Evolutionary conservation across 257 asterid species (phyloP).

Genomic region (Solanum ossicruentum): DNA sequence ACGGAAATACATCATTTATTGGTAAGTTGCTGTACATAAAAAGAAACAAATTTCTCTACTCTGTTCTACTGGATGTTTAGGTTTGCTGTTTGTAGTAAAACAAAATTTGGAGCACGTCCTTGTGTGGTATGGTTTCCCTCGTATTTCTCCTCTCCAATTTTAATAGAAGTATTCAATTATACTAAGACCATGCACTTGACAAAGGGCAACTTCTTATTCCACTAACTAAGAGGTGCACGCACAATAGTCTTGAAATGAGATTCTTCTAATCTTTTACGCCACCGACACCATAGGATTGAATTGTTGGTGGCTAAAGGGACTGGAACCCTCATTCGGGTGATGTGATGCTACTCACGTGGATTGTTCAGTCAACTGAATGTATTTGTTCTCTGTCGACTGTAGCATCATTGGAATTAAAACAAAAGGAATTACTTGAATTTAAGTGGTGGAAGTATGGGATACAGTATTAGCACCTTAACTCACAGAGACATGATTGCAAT

Average conservation of each 20-base stretch:
- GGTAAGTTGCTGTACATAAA: background rate
- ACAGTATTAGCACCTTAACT: background rate
- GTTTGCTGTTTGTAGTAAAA: background rate
- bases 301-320: background rate
- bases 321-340: background rate
- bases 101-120: background rate
- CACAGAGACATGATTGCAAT: background rate
- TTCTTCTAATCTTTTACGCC: background rate
- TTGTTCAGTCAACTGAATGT: background rate
- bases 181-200: background rate
- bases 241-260: background rate
- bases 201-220: background rate
- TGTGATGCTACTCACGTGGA: background rate
- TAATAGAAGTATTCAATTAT: background rate
- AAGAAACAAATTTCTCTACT: background rate
- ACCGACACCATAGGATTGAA: background rate
- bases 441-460: background rate
- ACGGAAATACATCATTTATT: conserved; percentile 2
- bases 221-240: background rate
- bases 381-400: background rate
- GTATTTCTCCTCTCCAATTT: background rate
- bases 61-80: background rate
- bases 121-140: background rate
- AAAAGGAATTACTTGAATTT: background rate
- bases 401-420: background rate